Evolutionary conservation across 257 asterid genomes (phyloP).

Genomic region (Nicotiana knightiana): DNA sequence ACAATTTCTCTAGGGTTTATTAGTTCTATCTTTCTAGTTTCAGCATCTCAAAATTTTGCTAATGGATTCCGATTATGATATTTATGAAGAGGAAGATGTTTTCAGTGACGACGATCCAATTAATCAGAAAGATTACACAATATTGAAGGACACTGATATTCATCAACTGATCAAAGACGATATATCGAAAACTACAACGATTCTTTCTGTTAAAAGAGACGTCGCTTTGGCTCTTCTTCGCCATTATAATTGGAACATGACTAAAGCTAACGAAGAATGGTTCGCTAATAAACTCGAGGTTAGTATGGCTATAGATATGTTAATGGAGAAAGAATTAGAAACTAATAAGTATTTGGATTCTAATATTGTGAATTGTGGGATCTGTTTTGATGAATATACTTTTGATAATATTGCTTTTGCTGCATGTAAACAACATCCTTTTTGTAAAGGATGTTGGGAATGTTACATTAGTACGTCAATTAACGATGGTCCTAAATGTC

Average conservation of each 20-base stretch:
- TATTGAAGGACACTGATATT: constrained; percentile 18
- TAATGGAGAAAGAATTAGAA: background rate
- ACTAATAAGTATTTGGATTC: background rate
- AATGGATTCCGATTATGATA: background rate
- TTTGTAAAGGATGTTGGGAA: constrained; percentile 1
- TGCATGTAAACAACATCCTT: background rate
- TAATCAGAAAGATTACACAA: constrained; percentile 4
- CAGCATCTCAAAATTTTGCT: background rate
- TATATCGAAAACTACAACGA: constrained; percentile 11
- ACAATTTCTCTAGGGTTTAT: no score
- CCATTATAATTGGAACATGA: constrained; percentile 10
- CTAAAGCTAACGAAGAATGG: background rate
- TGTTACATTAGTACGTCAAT: background rate
- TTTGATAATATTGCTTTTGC: background rate
- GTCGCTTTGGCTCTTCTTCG: constrained; percentile 18
- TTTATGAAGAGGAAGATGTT: background rate
- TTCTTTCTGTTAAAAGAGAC: constrained; percentile 22
- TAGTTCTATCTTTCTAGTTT: no score
- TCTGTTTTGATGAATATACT: background rate
- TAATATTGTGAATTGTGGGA: background rate
- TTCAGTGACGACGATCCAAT: background rate
- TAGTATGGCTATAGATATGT: constrained; percentile 4
- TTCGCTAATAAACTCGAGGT: background rate
- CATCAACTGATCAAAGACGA: constrained; percentile 17
- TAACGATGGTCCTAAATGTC: background rate